A percentile compares a stretch with the other conserved stretches of the same genome.
These are phyloP conservation scores for Coprinellus micaceus DNA, from an alignment of 768 basidiomycete genomes.

Conservation along the genomic window DNA sequence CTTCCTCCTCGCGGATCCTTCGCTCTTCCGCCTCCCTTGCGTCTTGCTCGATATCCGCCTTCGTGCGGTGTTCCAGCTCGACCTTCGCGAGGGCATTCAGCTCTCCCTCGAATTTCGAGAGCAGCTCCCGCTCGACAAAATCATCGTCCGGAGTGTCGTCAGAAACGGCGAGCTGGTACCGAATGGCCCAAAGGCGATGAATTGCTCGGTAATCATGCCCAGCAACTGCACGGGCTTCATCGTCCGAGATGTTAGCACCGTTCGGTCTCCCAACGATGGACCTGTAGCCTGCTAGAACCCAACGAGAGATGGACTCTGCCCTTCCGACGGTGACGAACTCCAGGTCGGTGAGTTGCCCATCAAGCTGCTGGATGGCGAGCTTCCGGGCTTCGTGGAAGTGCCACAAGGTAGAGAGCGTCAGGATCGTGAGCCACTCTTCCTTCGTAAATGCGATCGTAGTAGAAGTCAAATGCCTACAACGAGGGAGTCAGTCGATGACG, in stretches of 20 bases:
- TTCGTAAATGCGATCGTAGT: neutral
- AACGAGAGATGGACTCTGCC: conserved; percentile 40
- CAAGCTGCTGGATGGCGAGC: conserved; percentile 7
- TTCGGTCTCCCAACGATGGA: neutral
- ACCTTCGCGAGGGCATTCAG: conserved; percentile 34
- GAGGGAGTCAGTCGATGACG: neutral
- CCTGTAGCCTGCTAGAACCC: neutral
- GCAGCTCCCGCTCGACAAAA: neutral
- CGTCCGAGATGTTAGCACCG: conserved; percentile 1
- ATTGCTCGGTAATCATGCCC: conserved; percentile 12
- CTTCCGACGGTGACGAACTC: conserved; percentile 49
- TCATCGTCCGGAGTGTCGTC: neutral
- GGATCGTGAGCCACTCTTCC: conserved; percentile 7
- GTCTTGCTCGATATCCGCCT: conserved; percentile 16
- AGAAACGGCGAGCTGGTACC: neutral
- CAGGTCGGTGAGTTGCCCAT: neutral
- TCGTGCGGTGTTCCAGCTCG: conserved; percentile 24
- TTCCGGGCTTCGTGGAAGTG: conserved; percentile 7
- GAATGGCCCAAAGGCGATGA: neutral
- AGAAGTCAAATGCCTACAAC: neutral
- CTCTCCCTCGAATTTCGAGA: neutral
- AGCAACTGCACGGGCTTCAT: conserved; percentile 1
- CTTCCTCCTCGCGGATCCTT: conserved; percentile 14
- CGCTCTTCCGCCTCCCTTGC: too few relatives aligned
- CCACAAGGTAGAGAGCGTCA: conserved; percentile 6